Evolutionary conservation across 345 rosid species (phyloP).

Genomic region (Lagerstroemia speciosa): DNA sequence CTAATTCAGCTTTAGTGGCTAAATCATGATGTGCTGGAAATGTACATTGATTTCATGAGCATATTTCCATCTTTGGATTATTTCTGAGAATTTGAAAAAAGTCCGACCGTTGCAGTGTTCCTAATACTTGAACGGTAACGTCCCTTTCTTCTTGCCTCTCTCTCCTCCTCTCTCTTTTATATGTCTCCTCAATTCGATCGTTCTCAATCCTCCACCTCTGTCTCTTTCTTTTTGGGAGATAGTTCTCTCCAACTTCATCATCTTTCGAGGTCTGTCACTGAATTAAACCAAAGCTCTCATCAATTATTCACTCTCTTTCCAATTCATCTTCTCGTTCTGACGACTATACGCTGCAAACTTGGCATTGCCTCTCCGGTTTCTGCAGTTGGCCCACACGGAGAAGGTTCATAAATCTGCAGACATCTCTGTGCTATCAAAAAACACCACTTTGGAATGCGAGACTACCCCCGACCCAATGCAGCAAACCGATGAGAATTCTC

Average conservation of each 20-base stretch:
- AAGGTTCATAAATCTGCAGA: slow-evolving; percentile 20
- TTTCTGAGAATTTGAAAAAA: slow-evolving; percentile 7
- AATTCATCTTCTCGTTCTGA: not conserved
- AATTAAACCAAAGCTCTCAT: not conserved
- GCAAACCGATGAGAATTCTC: slow-evolving; percentile 13
- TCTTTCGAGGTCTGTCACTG: not conserved
- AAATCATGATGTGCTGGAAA: too few relatives aligned
- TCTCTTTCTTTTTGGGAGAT: not conserved
- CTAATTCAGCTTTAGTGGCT: too few relatives aligned
- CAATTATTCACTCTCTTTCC: slow-evolving; percentile 1
- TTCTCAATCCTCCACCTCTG: not conserved
- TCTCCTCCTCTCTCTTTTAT: not conserved
- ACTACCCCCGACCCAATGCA: slow-evolving; percentile 14
- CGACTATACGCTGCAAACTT: not conserved
- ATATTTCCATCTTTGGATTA: not conserved
- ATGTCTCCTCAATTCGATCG: not conserved
- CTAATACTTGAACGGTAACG: slow-evolving; percentile 9
- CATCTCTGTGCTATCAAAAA: slow-evolving; percentile 14
- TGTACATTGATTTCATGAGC: too few relatives aligned
- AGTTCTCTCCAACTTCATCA: not conserved
- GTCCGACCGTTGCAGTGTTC: not conserved
- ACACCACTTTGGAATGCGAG: slow-evolving; percentile 9
- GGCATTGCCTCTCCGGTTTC: not conserved
- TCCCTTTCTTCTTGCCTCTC: not conserved
- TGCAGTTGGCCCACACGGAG: slow-evolving; percentile 24